phyloP scores from a whole-genome alignment of 768 basidiomycete genomes.

The Mrakia frigida region DNA sequence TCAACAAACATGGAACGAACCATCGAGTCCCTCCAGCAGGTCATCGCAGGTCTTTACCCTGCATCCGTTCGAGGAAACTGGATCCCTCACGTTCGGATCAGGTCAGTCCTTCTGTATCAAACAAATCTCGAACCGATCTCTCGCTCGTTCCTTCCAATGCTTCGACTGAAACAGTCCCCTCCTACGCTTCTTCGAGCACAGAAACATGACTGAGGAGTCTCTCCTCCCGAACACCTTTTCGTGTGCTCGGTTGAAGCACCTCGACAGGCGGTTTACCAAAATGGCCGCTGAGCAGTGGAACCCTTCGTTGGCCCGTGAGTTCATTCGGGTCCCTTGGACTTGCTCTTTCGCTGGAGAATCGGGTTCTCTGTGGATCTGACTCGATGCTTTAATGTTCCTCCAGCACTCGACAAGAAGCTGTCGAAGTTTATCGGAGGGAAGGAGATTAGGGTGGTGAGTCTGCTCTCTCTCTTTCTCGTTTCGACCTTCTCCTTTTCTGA shows the following conservation, averaged over 20 bases:
- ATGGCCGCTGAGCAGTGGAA: slow-evolving; percentile 51
- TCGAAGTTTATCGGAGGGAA: slow-evolving; percentile 60
- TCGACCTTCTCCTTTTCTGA: not conserved
- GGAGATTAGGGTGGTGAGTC: slow-evolving; percentile 56
- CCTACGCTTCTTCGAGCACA: too few species aligned
- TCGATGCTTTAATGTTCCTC: not conserved
- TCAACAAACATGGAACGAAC: slow-evolving; percentile 67
- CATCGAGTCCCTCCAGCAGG: slow-evolving; percentile 56
- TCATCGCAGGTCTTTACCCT: slow-evolving; percentile 70
- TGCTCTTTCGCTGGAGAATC: too few species aligned
- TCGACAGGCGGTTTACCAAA: slow-evolving; percentile 58
- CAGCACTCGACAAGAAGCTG: slow-evolving; percentile 12
- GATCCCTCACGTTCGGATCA: slow-evolving; percentile 38
- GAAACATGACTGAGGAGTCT: slow-evolving; percentile 67
- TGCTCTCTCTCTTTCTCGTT: not conserved
- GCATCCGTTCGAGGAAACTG: slow-evolving; percentile 35
- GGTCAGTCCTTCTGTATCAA: too few species aligned
- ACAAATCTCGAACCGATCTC: too few species aligned
- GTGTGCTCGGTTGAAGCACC: slow-evolving; percentile 61
- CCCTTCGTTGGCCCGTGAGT: not conserved
- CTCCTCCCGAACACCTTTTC: slow-evolving; percentile 62
- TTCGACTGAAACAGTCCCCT: not conserved
- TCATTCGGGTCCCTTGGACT: slow-evolving; percentile 16
- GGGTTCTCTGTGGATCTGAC: too few species aligned
- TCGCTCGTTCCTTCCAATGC: not conserved